phyloP scores from a whole-genome alignment of 805 yeast species.

The Blastobotrys parvus region DNA sequence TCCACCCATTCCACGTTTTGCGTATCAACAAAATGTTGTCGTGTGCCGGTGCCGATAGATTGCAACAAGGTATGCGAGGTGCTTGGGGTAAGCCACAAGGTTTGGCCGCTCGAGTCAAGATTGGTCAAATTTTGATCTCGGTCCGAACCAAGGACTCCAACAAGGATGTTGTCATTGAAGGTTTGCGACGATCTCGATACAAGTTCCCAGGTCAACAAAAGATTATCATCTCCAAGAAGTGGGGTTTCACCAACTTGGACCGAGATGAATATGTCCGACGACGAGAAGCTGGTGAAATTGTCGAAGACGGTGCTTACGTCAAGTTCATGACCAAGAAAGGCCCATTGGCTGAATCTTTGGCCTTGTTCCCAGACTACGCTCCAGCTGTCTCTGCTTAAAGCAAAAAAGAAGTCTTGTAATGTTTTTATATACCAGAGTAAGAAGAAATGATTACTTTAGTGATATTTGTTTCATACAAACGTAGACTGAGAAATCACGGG shows the following conservation, averaged over 20 bases:
- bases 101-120: constrained; percentile 97
- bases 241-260: constrained; percentile 99
- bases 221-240: constrained; percentile 98
- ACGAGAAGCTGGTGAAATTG: constrained; percentile 96
- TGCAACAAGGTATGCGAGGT: constrained; percentile 99
- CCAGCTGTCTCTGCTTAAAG: constrained; percentile 33
- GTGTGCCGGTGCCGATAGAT: constrained; percentile 99
- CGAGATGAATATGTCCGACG: constrained; percentile 91
- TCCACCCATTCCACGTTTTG: constrained; percentile 99
- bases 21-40: constrained; percentile 99
- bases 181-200: constrained; percentile 99
- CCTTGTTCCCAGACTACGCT: constrained; percentile 78
- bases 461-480: no score
- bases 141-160: constrained; percentile 97
- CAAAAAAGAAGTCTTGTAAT: neutral
- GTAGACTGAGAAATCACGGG: neutral
- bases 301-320: constrained; percentile 99
- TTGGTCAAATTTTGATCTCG: constrained; percentile 97
- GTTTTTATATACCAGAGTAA: neutral
- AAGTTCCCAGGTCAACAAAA: constrained; percentile 99
- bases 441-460: no score
- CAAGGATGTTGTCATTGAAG: constrained; percentile 97
- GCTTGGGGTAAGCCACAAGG: constrained; percentile 99
- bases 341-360: constrained; percentile 83
- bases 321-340: constrained; percentile 98